Base-by-base conservation (phyloP, 345 rosid species). In the Corchorus olitorius region DNA sequence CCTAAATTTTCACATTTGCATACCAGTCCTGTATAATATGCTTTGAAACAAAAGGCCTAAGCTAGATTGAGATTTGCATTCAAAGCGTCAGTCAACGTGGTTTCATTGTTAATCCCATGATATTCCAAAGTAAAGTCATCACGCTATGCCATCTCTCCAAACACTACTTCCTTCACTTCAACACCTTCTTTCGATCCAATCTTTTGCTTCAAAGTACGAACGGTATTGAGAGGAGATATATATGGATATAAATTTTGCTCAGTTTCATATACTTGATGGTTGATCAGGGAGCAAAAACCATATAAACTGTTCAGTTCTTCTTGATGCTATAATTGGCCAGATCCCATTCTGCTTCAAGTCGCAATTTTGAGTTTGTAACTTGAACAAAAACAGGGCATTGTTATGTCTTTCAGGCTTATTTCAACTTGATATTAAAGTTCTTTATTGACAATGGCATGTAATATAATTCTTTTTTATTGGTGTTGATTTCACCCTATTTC, bases 291-390 rank as follows among this genome's bases (percentile, higher is more conserved):
- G 72, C 72, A 20, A 75, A 22, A 8, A 52, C 50, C 78, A 75
- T 53, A 41, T 5, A n/a, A 45, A 86, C 74, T 33, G 89, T 83
- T 52, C 56, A 65, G 65, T 84, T 22, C 76, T 75, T 74, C 72
- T 74, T 74, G 77, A 86, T 82, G 48, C 72, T 45, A 55, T 83
- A 80, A 54, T 75, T 72, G 39, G 74, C 79, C 46, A 86, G 72
- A 73, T 76, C 72, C 4, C 8, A 39, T n/a, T 16, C 43, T 27
- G 19, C 65, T 48, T 65, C 74, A 1, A 86, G 84, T 53, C 64
- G 56, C 58, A n/a, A n/a, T n/a, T n/a, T n/a, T n/a, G n/a, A n/a
- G n/a, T n/a, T n/a, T n/a, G n/a, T n/a, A n/a, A n/a, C n/a, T n/a
- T n/a, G n/a, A n/a, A n/a, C n/a, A n/a, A n/a, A n/a, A n/a, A n/a